phyloP scores from a whole-genome alignment of 345 rosid genomes.

The Salix caprea region DNA sequence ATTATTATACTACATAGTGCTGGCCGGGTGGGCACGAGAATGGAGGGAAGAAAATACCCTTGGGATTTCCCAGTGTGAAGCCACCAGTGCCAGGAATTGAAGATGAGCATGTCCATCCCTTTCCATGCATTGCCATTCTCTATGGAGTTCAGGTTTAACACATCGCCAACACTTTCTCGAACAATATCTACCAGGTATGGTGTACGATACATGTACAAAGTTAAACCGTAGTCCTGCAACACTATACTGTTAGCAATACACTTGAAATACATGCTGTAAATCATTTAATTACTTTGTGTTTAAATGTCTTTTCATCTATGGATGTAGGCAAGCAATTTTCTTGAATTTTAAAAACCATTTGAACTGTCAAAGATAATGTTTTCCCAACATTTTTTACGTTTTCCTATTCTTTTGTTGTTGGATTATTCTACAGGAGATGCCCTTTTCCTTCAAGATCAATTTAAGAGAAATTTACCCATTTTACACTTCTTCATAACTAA shows the following conservation, averaged over 20 bases:
- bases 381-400: too few species aligned
- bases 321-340: too few species aligned
- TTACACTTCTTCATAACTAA: not conserved
- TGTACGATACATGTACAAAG: slow-evolving; percentile 60
- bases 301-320: not conserved
- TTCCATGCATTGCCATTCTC: slow-evolving; percentile 64
- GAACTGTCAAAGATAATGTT: too few species aligned
- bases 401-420: too few species aligned
- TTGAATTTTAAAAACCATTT: too few species aligned
- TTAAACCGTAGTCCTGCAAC: slow-evolving; percentile 66
- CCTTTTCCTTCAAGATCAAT: too few species aligned
- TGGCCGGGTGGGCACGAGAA: not conserved
- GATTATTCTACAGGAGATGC: too few species aligned
- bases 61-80: slow-evolving; percentile 66
- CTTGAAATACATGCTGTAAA: not conserved
- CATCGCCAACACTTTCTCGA: slow-evolving; percentile 50
- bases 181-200: slow-evolving; percentile 81
- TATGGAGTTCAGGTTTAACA: slow-evolving; percentile 61
- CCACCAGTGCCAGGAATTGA: slow-evolving; percentile 99
- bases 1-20: not conserved
- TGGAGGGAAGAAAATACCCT: slow-evolving; percentile 31
- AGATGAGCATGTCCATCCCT: slow-evolving; percentile 77
- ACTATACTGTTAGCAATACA: not conserved
- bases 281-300: not conserved
- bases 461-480: not conserved